These are phyloP conservation scores for Crithidia brevicula DNA, from an alignment of 208 protist genomes.

Conservation along the genomic window DNA sequence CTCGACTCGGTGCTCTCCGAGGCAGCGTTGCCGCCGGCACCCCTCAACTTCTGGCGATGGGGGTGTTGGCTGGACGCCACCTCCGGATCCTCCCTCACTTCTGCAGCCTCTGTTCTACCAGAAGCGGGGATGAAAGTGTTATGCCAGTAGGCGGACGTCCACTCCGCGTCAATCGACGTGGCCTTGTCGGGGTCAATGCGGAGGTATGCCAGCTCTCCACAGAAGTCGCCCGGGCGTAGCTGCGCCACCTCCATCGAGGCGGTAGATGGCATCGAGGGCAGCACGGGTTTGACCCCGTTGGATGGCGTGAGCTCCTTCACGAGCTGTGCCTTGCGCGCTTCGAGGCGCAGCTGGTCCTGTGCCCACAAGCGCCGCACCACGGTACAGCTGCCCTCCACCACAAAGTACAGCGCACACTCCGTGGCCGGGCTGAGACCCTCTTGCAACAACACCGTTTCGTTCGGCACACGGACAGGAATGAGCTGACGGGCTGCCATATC, in stretches of 20 bases:
- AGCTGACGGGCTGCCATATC: slow-evolving; percentile 36
- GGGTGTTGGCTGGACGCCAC: slow-evolving; percentile 3
- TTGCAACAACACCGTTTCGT: slow-evolving; percentile 51
- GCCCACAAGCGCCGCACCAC: slow-evolving; percentile 55
- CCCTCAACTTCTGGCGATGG: not conserved
- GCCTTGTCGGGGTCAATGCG: slow-evolving; percentile 62
- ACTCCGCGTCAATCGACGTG: slow-evolving; percentile 53
- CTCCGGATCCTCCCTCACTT: slow-evolving; percentile 1
- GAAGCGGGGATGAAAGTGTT: slow-evolving; percentile 27
- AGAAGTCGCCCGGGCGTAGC: slow-evolving; percentile 65
- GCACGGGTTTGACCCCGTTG: slow-evolving; percentile 3
- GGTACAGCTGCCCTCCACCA: slow-evolving; percentile 51
- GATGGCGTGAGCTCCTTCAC: slow-evolving; percentile 20
- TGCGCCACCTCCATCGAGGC: slow-evolving; percentile 63
- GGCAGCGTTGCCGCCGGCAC: not conserved
- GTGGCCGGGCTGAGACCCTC: slow-evolving; percentile 42
- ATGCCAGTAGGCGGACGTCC: slow-evolving; percentile 66
- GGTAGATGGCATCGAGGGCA: slow-evolving; percentile 21
- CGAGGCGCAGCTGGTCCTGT: slow-evolving; percentile 30
- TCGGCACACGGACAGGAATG: slow-evolving; percentile 56
- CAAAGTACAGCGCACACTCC: slow-evolving; percentile 72
- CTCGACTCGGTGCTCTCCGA: not conserved
- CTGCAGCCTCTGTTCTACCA: not conserved
- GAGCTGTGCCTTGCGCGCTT: slow-evolving; percentile 18
- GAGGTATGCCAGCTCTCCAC: slow-evolving; percentile 75